phyloP scores from a whole-genome alignment of 495 filamentous ascomycete genomes.

The Aspergillus heteromorphus region DNA sequence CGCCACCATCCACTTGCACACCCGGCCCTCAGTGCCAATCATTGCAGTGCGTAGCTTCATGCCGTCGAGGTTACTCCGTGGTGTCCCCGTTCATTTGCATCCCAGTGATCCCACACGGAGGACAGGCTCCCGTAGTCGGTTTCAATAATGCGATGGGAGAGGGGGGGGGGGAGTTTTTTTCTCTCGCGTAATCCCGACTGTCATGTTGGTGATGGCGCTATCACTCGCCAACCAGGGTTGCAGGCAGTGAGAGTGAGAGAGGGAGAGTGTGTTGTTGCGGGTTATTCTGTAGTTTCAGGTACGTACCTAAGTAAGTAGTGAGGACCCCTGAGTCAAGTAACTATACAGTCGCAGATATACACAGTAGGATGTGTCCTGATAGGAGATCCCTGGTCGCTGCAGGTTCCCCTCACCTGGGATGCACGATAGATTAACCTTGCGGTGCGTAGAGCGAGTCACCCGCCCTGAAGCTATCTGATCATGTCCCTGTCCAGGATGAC shows the following conservation, averaged over 20 bases:
- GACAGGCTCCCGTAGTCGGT: constrained; percentile 2
- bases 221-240: not conserved
- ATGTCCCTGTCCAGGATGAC: not conserved
- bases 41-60: not conserved
- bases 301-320: too few relatives aligned
- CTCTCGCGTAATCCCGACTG: constrained; percentile 2
- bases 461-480: not conserved
- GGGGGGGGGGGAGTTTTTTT: too few relatives aligned
- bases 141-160: not conserved
- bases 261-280: too few relatives aligned
- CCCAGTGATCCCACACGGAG: not conserved
- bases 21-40: not conserved
- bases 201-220: not conserved
- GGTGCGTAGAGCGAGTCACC: not conserved
- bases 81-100: not conserved
- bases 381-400: not conserved
- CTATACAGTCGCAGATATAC: too few relatives aligned
- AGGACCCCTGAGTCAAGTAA: not conserved
- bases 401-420: not conserved
- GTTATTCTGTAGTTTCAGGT: not conserved
- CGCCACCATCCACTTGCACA: not conserved
- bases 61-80: not conserved
- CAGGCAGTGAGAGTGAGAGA: too few relatives aligned
- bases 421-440: not conserved
- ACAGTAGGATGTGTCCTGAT: not conserved